phyloP scores from a whole-genome alignment of 169 alveolate species.

The Babesia caballi region DNA sequence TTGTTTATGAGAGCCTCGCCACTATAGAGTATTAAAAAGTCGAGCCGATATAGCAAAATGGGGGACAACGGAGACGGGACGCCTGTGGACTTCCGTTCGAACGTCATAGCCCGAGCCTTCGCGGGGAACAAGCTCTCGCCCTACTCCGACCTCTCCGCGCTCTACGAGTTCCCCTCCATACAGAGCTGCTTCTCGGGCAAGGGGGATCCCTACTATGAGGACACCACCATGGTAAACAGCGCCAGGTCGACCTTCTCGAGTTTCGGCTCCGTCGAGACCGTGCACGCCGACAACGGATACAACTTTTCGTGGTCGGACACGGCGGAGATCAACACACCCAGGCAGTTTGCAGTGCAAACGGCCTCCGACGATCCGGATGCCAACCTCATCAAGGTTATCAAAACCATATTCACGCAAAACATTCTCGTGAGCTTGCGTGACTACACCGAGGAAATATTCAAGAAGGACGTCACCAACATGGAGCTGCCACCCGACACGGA shows the following conservation, averaged over 20 bases:
- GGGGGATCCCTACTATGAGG: background rate
- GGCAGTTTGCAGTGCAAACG: background rate
- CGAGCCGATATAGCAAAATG: no score
- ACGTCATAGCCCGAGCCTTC: constrained; percentile 19
- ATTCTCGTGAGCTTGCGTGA: constrained; percentile 36
- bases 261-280: constrained; percentile 17
- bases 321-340: constrained; percentile 15
- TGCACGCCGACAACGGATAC: constrained; percentile 6
- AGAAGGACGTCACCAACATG: constrained; percentile 16
- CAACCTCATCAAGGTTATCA: constrained; percentile 38
- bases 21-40: no score
- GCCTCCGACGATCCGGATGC: constrained; percentile 4
- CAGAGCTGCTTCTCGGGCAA: background rate
- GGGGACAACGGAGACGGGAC: background rate
- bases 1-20: no score
- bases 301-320: background rate
- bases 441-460: constrained; percentile 30
- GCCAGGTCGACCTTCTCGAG: constrained; percentile 21
- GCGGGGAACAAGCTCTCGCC: constrained; percentile 22
- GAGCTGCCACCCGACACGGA: background rate
- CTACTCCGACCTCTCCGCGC: background rate
- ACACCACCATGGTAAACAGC: background rate
- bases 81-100: constrained; percentile 4
- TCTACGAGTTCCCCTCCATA: background rate
- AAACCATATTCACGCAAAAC: constrained; percentile 33